Evolutionary conservation across 495 filamentous ascomycete species (phyloP), one percentile per base, ranked within the genome.

Genomic region (Poronia punctata): DNA sequence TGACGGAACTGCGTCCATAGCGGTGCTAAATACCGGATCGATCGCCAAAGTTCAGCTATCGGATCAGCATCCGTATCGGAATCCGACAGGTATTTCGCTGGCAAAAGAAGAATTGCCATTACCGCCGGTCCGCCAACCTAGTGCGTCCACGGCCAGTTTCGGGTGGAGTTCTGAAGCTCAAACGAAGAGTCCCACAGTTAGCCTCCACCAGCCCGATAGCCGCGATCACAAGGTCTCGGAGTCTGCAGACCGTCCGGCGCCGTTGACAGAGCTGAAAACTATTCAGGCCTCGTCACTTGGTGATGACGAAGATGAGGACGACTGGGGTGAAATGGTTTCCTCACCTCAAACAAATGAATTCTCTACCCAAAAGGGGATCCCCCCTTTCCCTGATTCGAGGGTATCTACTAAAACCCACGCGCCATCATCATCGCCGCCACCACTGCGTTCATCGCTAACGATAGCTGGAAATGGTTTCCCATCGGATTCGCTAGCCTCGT

Each of bases 301-400:
- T n/a, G n/a, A n/a, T n/a, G 63, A 64, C 11, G 60, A 64, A n/a
- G 63, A 72, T 10, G 71, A 66, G 5, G 67, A 72, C 41, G 70
- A 71, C 16, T 76, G 72, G 72, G 72, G 72, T 10, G 72, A 76
- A 40, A 72, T 76, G 71, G 60, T 76, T 1, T 62, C 65, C 7
- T 74, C 72, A 1, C 70, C 72, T 19, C 43, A 43, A 4, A 45
- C 48, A 4, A 34, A 51, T 5, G 38, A 55, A 19, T 38, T 54
- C 0, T 40, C 45, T 18, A 21, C 14, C 11, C 32, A 31, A 21
- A 8, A 12, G 1, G 38, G n/a, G 30, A 7, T 38, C 20, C n/a
- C 34, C 15, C 19, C 27, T 12, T 26, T 21, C 11, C 12, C 41
- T 4, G 14, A 20, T 45, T 14, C 34, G n/a, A 16, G 32, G 20